These are phyloP conservation scores for Mycena rosella DNA, from an alignment of 768 basidiomycete species.

Conservation along the genomic window DNA sequence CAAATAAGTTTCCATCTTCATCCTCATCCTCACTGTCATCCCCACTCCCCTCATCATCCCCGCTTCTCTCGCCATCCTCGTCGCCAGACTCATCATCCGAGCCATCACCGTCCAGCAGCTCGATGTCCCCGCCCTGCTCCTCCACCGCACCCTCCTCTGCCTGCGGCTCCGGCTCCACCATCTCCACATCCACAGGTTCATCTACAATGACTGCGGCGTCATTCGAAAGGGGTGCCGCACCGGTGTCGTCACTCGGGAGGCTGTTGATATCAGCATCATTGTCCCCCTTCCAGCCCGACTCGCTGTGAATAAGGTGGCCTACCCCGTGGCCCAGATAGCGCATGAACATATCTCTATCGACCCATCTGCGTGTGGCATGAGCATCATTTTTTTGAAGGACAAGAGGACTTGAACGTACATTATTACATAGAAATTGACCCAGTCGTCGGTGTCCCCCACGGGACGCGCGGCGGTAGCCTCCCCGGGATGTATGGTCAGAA, in stretches of 20 bases:
- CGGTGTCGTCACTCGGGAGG: background rate
- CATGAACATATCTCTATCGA: slow-evolving; percentile 4
- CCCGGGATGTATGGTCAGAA: background rate
- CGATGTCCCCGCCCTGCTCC: too few species aligned
- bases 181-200: background rate
- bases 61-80: background rate
- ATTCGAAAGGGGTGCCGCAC: background rate
- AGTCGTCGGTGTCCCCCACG: background rate
- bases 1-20: background rate
- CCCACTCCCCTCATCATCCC: background rate
- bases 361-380: background rate
- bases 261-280: slow-evolving; percentile 1
- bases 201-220: background rate
- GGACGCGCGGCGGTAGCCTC: background rate
- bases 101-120: background rate
- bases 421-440: slow-evolving; percentile 19
- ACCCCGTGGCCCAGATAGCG: background rate
- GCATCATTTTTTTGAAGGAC: background rate
- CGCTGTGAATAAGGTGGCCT: background rate
- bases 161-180: too few species aligned
- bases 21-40: background rate
- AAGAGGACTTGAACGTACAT: background rate
- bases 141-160: too few species aligned
- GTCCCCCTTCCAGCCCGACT: background rate
- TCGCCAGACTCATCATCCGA: background rate